Conservation (phyloP, 352 stramenopile genomes). For the Phytophthora fragariae region DNA sequence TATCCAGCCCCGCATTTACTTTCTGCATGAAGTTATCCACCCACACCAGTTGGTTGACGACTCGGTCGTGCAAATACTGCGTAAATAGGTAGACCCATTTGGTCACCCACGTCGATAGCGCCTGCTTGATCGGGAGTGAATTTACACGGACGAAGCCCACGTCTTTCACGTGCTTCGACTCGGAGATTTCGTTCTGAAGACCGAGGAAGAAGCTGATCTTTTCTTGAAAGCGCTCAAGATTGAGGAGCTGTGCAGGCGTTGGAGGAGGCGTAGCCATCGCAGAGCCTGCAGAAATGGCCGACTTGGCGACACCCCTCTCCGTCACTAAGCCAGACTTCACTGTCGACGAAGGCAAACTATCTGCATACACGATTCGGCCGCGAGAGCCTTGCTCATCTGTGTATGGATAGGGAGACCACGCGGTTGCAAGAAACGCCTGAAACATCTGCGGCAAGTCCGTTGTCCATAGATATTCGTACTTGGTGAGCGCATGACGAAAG, state of each 20-base stretch:
- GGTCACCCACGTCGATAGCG: slow-evolving; percentile 93
- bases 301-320: slow-evolving; percentile 21
- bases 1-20: slow-evolving; percentile 82
- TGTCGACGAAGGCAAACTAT: slow-evolving; percentile 36
- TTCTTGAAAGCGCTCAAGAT: slow-evolving; percentile 89
- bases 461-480: slow-evolving; percentile 94
- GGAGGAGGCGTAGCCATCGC: slow-evolving; percentile 48
- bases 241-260: slow-evolving; percentile 76
- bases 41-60: slow-evolving; percentile 85
- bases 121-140: slow-evolving; percentile 95
- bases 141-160: slow-evolving; percentile 94
- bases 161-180: slow-evolving; percentile 87
- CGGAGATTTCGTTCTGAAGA: slow-evolving; percentile 91
- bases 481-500: slow-evolving; percentile 77
- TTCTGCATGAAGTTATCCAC: slow-evolving; percentile 89
- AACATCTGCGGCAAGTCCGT: slow-evolving; percentile 93
- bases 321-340: slow-evolving; percentile 10
- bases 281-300: slow-evolving; percentile 21
- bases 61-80: slow-evolving; percentile 92
- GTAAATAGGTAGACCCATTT: slow-evolving; percentile 97
- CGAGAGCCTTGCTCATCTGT: slow-evolving; percentile 26
- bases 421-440: slow-evolving; percentile 73
- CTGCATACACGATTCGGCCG: slow-evolving; percentile 33
- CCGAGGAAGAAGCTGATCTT: slow-evolving; percentile 90
- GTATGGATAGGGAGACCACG: slow-evolving; percentile 62